A percentile compares a stretch with the other conserved stretches of the same genome.
Evolutionary conservation across 2,329 filamentous ascomycete species (phyloP).

Genomic region (Curvularia eragrostidis): DNA sequence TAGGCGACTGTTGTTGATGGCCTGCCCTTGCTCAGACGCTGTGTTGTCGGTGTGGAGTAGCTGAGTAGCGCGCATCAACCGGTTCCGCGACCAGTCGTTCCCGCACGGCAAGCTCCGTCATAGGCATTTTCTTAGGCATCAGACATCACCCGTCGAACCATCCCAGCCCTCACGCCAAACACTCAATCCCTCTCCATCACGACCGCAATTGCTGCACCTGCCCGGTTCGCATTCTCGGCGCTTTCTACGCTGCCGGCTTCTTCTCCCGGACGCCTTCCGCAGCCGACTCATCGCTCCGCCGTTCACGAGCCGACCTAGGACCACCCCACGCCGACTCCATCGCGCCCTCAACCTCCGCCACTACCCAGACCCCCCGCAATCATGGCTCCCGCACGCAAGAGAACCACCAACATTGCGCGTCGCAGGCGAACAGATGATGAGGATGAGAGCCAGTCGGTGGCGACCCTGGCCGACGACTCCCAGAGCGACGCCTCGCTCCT

Average conservation of each 20-base stretch:
- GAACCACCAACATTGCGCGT: constrained; percentile 45
- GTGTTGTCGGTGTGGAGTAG: constrained; percentile 22
- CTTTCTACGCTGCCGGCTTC: constrained; percentile 20
- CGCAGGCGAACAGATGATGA: constrained; percentile 51
- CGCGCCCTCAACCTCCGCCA: constrained; percentile 21
- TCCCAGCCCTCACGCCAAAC: constrained; percentile 28
- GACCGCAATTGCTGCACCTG: constrained; percentile 33
- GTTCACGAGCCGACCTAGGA: constrained; percentile 31
- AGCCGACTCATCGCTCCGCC: constrained; percentile 30
- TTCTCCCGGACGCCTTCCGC: constrained; percentile 30
- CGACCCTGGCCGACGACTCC: constrained; percentile 65
- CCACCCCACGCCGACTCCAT: constrained; percentile 29
- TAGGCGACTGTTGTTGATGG: background rate
- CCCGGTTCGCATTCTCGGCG: constrained; percentile 24
- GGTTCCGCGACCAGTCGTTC: constrained; percentile 27
- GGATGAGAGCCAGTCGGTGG: constrained; percentile 50
- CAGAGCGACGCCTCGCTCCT: constrained; percentile 66
- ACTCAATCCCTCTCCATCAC: constrained; percentile 35
- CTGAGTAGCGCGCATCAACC: constrained; percentile 22
- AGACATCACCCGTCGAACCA: constrained; percentile 34
- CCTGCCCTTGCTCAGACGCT: background rate
- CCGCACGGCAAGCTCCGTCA: constrained; percentile 36
- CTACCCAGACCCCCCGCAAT: constrained; percentile 25
- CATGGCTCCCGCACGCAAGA: constrained; percentile 50
- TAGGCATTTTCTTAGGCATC: constrained; percentile 48